Evolutionary conservation across 2,329 filamentous ascomycete genomes (phyloP), one percentile per base, ranked within the genome.

Genomic region (Cordyceps tenuipes): DNA sequence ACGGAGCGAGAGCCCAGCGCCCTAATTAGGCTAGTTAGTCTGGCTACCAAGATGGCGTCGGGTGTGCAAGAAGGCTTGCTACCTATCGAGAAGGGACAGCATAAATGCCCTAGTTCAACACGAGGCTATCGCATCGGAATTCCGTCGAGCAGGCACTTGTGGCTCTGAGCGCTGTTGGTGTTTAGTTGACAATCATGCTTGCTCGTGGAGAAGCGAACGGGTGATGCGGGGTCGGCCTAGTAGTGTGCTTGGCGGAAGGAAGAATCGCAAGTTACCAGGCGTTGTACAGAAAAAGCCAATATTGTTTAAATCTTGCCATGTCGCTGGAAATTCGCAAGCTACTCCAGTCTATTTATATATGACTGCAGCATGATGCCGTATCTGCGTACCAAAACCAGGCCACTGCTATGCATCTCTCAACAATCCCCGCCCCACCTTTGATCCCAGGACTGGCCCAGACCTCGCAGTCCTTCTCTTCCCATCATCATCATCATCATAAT

Each of bases 401-500:
- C 8, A 29, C 23, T 15, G 17, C 23, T 8, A 17, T 15, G 23
- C 17, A 43, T 36, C 12, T 43, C 39, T 43, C 39, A 36, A 29
- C 29, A 29, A 23, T 4, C 23, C 23, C 23, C 29, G 3, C 3
- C 29, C 29, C 29, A 29, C 29, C 12, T 36, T 10, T 2, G 29
- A 29, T 29, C 34, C 34, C 34, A 4, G 34, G 34, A 10, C 34
- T 10, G 34, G 39, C 17, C 39, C 17, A 43, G 39, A 15, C 13
- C 15, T 19, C 43, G n/a, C n/a, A 19, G 4, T 43, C 19, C 12
- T 19, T 4, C 17, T 1, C 17, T 1, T 19, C 5, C 12, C 12
- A 9, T 19, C 17, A 10, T 34, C n/a, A 10, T 21, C 19, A 12
- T 23, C 66, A 72, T 6, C 23, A 23, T 19, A 7, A 9, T 31